Percentiles rank a stretch among this genome's conserved stretches.
phyloP scores from a whole-genome alignment of 192 early-diverging fungal species.

The Piromyces finnis region DNA sequence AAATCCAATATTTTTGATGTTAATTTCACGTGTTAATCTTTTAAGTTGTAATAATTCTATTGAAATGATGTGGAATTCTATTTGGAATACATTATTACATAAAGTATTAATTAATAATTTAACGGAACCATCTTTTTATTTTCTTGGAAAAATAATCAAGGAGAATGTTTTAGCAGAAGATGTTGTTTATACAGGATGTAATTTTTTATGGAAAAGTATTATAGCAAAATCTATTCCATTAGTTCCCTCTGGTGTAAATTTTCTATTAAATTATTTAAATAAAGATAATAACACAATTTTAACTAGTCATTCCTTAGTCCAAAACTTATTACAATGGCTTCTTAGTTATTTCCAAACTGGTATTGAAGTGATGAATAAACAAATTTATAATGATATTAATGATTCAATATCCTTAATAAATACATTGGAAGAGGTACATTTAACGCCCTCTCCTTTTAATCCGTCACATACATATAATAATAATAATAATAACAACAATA shows the following conservation, averaged over 20 bases:
- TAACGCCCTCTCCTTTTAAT: background rate
- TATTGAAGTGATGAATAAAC: background rate
- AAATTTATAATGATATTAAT: background rate
- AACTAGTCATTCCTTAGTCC: background rate
- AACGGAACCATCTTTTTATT: background rate
- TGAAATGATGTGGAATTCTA: background rate
- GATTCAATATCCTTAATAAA: background rate
- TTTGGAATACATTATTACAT: background rate
- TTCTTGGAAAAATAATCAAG: background rate
- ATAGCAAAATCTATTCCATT: background rate
- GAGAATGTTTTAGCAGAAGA: background rate
- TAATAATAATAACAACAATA: background rate
- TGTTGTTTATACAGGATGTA: background rate
- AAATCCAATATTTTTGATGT: background rate
- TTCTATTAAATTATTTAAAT: background rate
- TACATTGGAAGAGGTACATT: no score
- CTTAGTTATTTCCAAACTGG: background rate
- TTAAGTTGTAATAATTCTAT: background rate
- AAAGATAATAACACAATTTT: background rate
- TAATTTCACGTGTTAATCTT: background rate
- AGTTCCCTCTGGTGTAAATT: background rate
- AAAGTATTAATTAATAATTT: background rate
- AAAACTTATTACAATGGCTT: background rate
- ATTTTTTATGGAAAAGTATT: background rate
- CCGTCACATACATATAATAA: background rate